Conservation (phyloP, 768 basidiomycete species). For the Kwoniella botswanensis region DNA sequence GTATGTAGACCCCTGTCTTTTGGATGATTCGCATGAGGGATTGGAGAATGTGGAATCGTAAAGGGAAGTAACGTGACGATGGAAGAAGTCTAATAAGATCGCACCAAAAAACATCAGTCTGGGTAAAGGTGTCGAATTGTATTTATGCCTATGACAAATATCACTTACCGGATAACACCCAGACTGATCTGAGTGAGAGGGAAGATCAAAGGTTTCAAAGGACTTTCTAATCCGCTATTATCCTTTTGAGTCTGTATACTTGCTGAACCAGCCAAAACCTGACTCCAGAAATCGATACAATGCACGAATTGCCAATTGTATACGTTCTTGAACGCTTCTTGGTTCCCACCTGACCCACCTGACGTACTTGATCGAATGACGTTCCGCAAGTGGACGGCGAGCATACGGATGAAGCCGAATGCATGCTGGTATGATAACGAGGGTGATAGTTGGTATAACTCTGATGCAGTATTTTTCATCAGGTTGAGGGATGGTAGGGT, state of each 20-base stretch:
- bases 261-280: conserved; percentile 83
- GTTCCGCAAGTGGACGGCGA: conserved; percentile 84
- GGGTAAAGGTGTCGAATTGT: too few relatives aligned
- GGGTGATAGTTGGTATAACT: conserved; percentile 77
- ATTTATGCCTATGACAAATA: background rate
- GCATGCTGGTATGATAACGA: conserved; percentile 77
- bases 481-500: conserved; percentile 89
- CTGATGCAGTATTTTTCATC: conserved; percentile 97
- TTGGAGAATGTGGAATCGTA: conserved; percentile 88
- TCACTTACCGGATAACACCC: conserved; percentile 84
- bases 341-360: conserved; percentile 35
- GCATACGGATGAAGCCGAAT: conserved; percentile 91
- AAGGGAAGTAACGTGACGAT: conserved; percentile 88
- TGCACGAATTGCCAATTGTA: conserved; percentile 99
- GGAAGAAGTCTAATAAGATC: conserved; percentile 72
- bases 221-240: conserved; percentile 68
- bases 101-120: too few relatives aligned
- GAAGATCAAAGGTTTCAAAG: conserved; percentile 85
- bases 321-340: conserved; percentile 91
- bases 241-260: conserved; percentile 65
- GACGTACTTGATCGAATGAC: conserved; percentile 47
- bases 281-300: conserved; percentile 92
- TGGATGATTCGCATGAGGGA: conserved; percentile 83
- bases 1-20: conserved; percentile 84
- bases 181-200: conserved; percentile 93